Conservation (phyloP, 345 rosid genomes). For the Abelmoschus esculentus region DNA sequence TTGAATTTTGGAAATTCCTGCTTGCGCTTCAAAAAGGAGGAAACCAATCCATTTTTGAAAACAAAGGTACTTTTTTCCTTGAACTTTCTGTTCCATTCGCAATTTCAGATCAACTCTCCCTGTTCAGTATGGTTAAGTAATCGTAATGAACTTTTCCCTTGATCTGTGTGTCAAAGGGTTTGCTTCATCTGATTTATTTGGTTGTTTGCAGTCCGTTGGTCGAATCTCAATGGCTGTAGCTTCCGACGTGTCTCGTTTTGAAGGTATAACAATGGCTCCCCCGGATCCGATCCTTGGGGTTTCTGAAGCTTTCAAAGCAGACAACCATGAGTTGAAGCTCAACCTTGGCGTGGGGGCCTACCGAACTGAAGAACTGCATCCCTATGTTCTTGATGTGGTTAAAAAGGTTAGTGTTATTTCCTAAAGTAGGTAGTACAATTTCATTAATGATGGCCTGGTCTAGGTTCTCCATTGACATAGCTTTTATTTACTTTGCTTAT, state of each 20-base stretch:
- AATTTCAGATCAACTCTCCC: not conserved
- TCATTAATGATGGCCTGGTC: not conserved
- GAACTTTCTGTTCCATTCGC: not conserved
- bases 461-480: not conserved
- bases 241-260: constrained; percentile 70
- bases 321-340: constrained; percentile 69
- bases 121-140: not conserved
- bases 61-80: constrained; percentile 44
- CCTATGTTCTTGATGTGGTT: constrained; percentile 93
- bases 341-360: constrained; percentile 99
- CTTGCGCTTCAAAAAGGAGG: constrained; percentile 27
- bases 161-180: not conserved
- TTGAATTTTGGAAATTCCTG: constrained; percentile 44
- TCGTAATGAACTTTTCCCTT: not conserved
- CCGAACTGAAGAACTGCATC: constrained; percentile 86
- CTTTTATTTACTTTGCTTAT: not conserved
- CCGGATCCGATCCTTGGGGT: constrained; percentile 98
- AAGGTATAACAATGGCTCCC: constrained; percentile 85
- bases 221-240: constrained; percentile 58
- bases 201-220: constrained; percentile 47
- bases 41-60: constrained; percentile 30
- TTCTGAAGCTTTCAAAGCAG: constrained; percentile 90
- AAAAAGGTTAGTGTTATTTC: constrained; percentile 51
- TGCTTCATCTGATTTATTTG: not conserved
- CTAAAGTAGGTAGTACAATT: constrained; percentile 3